A percentile compares a stretch with the other conserved stretches of the same genome.
These are phyloP conservation scores for Penicillium sp. DNA, from an alignment of 2,329 filamentous ascomycete genomes.

Conservation along the genomic window DNA sequence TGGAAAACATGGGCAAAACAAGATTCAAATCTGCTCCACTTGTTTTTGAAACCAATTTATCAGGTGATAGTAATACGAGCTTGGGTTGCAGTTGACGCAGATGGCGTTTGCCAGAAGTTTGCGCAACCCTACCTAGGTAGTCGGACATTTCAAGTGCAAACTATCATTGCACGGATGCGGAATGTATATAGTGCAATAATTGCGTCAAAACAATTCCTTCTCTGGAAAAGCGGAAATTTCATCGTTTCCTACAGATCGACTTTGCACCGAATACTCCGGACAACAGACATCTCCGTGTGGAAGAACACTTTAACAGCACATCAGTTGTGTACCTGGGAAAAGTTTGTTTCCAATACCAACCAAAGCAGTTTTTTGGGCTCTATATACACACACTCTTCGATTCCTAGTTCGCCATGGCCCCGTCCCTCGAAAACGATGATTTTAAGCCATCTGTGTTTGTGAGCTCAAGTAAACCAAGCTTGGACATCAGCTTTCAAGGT, in stretches of 20 bases:
- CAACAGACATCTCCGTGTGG: no score
- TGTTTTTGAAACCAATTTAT: neutral
- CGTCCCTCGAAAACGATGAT: slow-evolving; percentile 6
- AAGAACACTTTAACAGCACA: neutral
- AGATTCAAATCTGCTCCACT: neutral
- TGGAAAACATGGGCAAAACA: neutral
- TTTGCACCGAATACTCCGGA: no score
- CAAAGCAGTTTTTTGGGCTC: neutral
- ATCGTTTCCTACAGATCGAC: neutral
- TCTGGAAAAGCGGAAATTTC: neutral
- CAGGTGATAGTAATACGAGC: neutral
- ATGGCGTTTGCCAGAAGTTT: neutral
- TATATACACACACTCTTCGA: neutral
- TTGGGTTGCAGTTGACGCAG: neutral
- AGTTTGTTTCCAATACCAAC: neutral
- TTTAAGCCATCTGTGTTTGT: neutral
- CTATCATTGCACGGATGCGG: neutral
- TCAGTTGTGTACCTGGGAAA: neutral
- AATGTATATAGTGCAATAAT: neutral
- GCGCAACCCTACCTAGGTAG: no score
- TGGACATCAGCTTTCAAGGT: slow-evolving; percentile 28
- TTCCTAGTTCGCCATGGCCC: slow-evolving; percentile 1
- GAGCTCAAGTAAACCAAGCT: slow-evolving; percentile 29
- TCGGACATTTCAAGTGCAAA: neutral
- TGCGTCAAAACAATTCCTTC: neutral